These are phyloP conservation scores for Polygonum maritimum DNA, from an alignment of 148 eudicot species.

Conservation along the genomic window DNA sequence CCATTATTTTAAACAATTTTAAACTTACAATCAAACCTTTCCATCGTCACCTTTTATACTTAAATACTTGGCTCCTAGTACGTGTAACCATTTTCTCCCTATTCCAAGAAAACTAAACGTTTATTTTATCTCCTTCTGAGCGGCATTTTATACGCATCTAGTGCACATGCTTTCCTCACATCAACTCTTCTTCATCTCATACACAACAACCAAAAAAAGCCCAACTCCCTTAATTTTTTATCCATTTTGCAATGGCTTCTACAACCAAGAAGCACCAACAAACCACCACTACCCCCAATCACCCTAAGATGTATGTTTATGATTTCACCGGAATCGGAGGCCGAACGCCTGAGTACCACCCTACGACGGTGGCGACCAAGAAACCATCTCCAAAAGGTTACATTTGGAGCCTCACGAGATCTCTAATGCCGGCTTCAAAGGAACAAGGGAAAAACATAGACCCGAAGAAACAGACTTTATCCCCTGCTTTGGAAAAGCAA, in stretches of 20 bases:
- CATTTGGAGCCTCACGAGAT: neutral
- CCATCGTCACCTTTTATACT: neutral
- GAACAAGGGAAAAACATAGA: slow-evolving; percentile 7
- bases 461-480: neutral
- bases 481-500: too few relatives aligned
- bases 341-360: slow-evolving; percentile 25
- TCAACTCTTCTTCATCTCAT: neutral
- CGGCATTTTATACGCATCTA: slow-evolving; percentile 9
- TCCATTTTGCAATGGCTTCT: slow-evolving; percentile 11
- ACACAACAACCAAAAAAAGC: neutral
- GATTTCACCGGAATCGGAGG: slow-evolving; percentile 32
- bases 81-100: neutral
- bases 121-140: neutral
- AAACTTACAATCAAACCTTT: neutral
- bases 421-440: neutral
- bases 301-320: slow-evolving; percentile 58
- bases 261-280: slow-evolving; percentile 4
- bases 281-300: slow-evolving; percentile 17
- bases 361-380: slow-evolving; percentile 18
- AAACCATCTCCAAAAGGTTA: neutral
- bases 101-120: neutral
- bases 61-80: slow-evolving; percentile 1
- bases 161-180: slow-evolving; percentile 4
- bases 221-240: neutral
- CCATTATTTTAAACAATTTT: too few relatives aligned